A percentile compares a stretch with the other conserved stretches of the same genome.
Conservation (phyloP, 805 yeast species). For the Nakazawaea ishiwadae region DNA sequence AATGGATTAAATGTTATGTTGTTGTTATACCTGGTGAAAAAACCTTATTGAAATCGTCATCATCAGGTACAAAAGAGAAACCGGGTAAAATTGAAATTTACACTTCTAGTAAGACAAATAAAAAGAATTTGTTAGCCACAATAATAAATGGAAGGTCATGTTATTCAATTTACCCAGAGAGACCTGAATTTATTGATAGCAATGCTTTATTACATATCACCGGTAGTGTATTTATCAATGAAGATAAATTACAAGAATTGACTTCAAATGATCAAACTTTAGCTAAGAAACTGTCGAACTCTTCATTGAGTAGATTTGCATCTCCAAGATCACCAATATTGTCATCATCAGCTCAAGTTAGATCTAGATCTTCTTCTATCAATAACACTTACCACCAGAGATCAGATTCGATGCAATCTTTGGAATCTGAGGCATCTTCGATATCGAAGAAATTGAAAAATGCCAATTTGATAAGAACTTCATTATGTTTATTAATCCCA, state of each 20-base stretch:
- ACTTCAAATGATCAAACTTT: constrained; percentile 24
- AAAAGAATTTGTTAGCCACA: constrained; percentile 48
- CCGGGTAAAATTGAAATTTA: constrained; percentile 52
- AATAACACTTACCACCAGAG: constrained; percentile 7
- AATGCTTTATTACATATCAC: constrained; percentile 51
- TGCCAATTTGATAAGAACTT: constrained; percentile 20
- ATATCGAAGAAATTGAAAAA: constrained; percentile 17
- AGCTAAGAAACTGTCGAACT: constrained; percentile 22
- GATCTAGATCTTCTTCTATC: constrained; percentile 11
- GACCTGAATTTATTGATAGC: constrained; percentile 49
- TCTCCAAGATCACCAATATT: constrained; percentile 4
- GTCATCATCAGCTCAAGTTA: neutral
- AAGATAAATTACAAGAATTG: constrained; percentile 19
- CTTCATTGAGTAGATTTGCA: constrained; percentile 19
- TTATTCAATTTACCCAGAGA: constrained; percentile 57
- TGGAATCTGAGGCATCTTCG: constrained; percentile 21
- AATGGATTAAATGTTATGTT: constrained; percentile 55
- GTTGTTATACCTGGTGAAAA: constrained; percentile 41
- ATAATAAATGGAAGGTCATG: constrained; percentile 39
- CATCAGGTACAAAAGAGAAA: constrained; percentile 18
- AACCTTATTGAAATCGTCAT: constrained; percentile 5
- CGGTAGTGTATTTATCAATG: constrained; percentile 50
- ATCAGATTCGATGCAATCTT: constrained; percentile 20
- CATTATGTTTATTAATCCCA: constrained; percentile 46
- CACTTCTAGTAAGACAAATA: constrained; percentile 39